A percentile compares a stretch with the other conserved stretches of the same genome.
phyloP scores from a whole-genome alignment of 257 asterid genomes.

The Solanum bulbocastanum region DNA sequence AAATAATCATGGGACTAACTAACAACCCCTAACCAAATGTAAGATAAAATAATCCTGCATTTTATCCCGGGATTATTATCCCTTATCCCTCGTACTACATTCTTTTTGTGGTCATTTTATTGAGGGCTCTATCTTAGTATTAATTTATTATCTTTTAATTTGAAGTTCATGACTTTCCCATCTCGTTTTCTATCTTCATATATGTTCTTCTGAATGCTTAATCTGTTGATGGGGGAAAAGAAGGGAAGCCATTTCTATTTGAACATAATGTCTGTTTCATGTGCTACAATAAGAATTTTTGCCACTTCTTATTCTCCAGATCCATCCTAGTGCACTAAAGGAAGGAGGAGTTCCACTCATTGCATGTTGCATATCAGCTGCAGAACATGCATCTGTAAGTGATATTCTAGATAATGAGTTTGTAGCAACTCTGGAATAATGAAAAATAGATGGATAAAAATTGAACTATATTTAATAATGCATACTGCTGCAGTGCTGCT shows the following conservation, averaged over 20 bases:
- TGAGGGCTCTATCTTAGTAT: not conserved
- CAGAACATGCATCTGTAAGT: conserved; percentile 85
- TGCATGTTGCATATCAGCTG: conserved; percentile 83
- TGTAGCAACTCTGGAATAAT: not conserved
- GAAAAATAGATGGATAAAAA: not conserved
- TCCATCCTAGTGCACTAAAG: conserved; percentile 90
- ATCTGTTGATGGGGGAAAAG: not conserved
- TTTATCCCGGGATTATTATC: not conserved
- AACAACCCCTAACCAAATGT: not conserved
- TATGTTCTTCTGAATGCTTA: not conserved
- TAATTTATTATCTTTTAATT: not conserved
- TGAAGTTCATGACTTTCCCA: not conserved
- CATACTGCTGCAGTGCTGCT: not conserved
- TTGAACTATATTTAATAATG: not conserved
- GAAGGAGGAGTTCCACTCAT: conserved; percentile 82
- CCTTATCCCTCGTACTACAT: not conserved
- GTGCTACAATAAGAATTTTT: not conserved
- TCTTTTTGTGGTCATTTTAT: not conserved
- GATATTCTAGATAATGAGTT: not conserved
- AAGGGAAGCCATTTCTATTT: not conserved
- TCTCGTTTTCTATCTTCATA: not conserved
- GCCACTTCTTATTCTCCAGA: conserved; percentile 30
- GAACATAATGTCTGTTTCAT: not conserved
- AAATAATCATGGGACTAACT: not conserved
- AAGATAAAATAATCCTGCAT: not conserved